phyloP scores from a whole-genome alignment of 2,329 filamentous ascomycete genomes.

The Talaromyces sp. region DNA sequence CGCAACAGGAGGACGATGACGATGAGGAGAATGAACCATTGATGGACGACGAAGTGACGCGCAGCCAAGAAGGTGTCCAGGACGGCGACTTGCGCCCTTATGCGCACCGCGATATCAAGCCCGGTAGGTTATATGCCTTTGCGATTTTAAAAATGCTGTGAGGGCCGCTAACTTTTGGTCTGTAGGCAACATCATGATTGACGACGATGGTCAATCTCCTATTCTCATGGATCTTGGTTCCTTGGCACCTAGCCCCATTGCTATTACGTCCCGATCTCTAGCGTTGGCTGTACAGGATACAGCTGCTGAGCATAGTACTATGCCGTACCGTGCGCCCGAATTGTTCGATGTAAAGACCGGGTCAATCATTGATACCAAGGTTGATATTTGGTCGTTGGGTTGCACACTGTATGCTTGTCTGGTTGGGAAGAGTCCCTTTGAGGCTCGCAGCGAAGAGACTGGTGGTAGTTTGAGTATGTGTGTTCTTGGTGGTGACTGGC shows the following conservation, averaged over 20 bases:
- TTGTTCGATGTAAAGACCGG: constrained; percentile 97
- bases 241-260: constrained; percentile 80
- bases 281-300: constrained; percentile 92
- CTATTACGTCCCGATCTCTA: constrained; percentile 85
- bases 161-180: not conserved
- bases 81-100: constrained; percentile 76
- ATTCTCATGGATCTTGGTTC: constrained; percentile 98
- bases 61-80: constrained; percentile 67
- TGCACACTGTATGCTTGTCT: constrained; percentile 98
- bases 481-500: constrained; percentile 91
- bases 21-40: constrained; percentile 80
- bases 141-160: not conserved
- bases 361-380: constrained; percentile 88
- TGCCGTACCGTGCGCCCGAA: constrained; percentile 97
- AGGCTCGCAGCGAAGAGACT: constrained; percentile 93
- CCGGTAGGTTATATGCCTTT: constrained; percentile 60
- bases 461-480: constrained; percentile 91
- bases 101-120: constrained; percentile 95
- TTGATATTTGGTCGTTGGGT: constrained; percentile 96
- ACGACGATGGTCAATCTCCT: constrained; percentile 81
- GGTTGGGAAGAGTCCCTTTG: constrained; percentile 95
- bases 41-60: constrained; percentile 75
- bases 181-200: constrained; percentile 95
- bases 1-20: constrained; percentile 68
- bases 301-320: constrained; percentile 94